Percentiles rank a stretch among this genome's conserved stretches.
phyloP scores from a whole-genome alignment of 352 stramenopile species.

The Phytophthora citricola region DNA sequence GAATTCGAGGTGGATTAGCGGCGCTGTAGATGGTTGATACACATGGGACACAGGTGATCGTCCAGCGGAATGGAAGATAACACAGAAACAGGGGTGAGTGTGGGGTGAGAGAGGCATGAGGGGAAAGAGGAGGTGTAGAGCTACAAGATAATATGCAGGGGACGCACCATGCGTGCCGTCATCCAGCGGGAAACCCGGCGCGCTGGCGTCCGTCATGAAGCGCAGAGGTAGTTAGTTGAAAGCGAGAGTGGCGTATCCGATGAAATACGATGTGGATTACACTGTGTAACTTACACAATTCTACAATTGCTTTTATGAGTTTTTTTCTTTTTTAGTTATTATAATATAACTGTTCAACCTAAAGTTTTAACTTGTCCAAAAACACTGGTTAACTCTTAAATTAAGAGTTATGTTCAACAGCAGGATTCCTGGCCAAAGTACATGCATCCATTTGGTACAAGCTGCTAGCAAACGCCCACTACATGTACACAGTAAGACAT shows the following conservation, averaged over 20 bases:
- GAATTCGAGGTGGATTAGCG: slow-evolving; percentile 79
- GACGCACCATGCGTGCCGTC: slow-evolving; percentile 32
- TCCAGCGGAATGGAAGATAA: slow-evolving; percentile 4
- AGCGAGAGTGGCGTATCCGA: slow-evolving; percentile 9
- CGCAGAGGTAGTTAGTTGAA: slow-evolving; percentile 5
- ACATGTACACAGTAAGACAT: too few relatives aligned
- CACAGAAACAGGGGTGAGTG: slow-evolving; percentile 4
- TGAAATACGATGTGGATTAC: neutral
- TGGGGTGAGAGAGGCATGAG: slow-evolving; percentile 2
- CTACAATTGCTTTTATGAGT: too few relatives aligned
- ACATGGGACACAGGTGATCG: slow-evolving; percentile 7
- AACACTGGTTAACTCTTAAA: too few relatives aligned
- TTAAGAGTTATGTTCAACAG: too few relatives aligned
- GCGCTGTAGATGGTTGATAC: slow-evolving; percentile 38
- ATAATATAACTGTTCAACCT: too few relatives aligned
- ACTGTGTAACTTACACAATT: too few relatives aligned
- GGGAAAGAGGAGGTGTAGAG: slow-evolving; percentile 1
- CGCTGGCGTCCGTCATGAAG: slow-evolving; percentile 37
- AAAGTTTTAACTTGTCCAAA: too few relatives aligned
- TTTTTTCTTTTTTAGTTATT: too few relatives aligned
- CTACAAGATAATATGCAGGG: slow-evolving; percentile 7
- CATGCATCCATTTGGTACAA: too few relatives aligned
- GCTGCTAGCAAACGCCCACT: too few relatives aligned
- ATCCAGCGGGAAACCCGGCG: slow-evolving; percentile 22
- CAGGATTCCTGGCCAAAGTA: too few relatives aligned